Percentiles rank a stretch among this genome's conserved stretches.
Conservation (phyloP, 805 yeast genomes). For the Candida krabiensis region DNA sequence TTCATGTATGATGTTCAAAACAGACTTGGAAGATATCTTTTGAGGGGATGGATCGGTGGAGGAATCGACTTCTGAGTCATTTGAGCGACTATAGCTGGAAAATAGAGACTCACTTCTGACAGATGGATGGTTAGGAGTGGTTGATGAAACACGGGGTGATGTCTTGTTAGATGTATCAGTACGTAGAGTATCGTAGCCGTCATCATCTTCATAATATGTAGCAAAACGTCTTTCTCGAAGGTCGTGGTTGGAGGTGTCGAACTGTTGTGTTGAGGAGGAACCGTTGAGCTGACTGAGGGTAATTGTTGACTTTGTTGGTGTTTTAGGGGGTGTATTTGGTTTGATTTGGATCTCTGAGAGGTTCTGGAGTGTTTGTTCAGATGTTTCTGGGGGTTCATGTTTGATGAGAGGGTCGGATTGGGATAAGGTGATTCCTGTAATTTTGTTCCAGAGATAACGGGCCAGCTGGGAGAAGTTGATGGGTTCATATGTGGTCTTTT, state of each 20-base stretch:
- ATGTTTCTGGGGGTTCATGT: not conserved
- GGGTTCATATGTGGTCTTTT: conserved; percentile 9
- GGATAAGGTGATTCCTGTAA: not conserved
- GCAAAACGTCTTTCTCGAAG: conserved; percentile 15
- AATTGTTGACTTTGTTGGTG: not conserved
- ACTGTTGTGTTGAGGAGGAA: conserved; percentile 6
- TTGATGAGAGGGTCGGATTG: not conserved
- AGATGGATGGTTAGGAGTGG: conserved; percentile 10
- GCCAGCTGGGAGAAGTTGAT: conserved; percentile 4
- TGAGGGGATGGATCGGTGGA: conserved; percentile 9
- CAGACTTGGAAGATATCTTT: conserved; percentile 1
- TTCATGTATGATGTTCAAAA: conserved; percentile 16
- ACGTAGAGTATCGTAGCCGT: conserved; percentile 20
- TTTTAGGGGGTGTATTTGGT: not conserved
- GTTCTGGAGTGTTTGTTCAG: not conserved
- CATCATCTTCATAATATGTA: conserved; percentile 24
- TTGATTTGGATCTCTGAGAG: not conserved
- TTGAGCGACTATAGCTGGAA: conserved; percentile 4
- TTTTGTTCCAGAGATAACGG: not conserved
- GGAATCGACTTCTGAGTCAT: conserved; percentile 5
- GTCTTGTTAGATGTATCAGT: conserved; percentile 9
- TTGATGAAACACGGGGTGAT: conserved; percentile 3
- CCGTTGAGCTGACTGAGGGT: not conserved
- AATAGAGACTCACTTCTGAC: conserved; percentile 16
- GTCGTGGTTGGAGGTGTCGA: conserved; percentile 3